Percentiles rank a stretch among this genome's conserved stretches.
These are phyloP conservation scores for Daedaleopsis sinensis DNA, from an alignment of 768 basidiomycete genomes.

Conservation along the genomic window DNA sequence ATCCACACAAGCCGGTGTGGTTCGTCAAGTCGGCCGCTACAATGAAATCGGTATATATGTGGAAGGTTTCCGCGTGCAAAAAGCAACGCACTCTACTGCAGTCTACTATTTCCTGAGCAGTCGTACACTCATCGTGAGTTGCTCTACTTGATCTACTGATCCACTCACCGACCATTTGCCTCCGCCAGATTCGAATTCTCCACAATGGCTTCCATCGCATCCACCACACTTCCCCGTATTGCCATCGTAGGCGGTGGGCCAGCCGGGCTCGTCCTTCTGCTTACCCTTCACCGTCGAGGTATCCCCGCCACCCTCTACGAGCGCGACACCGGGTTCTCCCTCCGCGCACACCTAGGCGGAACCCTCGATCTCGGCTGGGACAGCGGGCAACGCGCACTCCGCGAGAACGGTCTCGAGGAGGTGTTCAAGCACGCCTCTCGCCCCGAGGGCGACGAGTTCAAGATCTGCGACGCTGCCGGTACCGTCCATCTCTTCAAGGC, in stretches of 20 bases:
- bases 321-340: neutral
- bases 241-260: constrained; percentile 10
- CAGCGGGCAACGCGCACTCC: constrained; percentile 4
- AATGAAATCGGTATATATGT: too few species aligned
- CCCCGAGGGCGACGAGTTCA: neutral
- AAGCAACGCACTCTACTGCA: too few species aligned
- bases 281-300: constrained; percentile 1
- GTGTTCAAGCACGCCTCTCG: neutral
- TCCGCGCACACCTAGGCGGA: neutral
- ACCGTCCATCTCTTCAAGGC: too few species aligned
- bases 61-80: too few species aligned
- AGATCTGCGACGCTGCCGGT: neutral
- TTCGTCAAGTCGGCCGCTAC: too few species aligned
- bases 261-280: constrained; percentile 6
- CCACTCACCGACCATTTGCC: too few species aligned
- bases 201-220: too few species aligned
- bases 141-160: too few species aligned
- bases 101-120: too few species aligned
- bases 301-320: constrained; percentile 9
- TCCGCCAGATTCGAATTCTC: too few species aligned
- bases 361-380: neutral
- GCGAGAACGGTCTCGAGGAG: constrained; percentile 1
- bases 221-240: neutral
- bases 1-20: too few species aligned
- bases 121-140: too few species aligned